Evolutionary conservation across 2,329 filamentous ascomycete genomes (phyloP), one percentile per base, ranked within the genome.

Genomic region (Colletotrichum tanaceti): DNA sequence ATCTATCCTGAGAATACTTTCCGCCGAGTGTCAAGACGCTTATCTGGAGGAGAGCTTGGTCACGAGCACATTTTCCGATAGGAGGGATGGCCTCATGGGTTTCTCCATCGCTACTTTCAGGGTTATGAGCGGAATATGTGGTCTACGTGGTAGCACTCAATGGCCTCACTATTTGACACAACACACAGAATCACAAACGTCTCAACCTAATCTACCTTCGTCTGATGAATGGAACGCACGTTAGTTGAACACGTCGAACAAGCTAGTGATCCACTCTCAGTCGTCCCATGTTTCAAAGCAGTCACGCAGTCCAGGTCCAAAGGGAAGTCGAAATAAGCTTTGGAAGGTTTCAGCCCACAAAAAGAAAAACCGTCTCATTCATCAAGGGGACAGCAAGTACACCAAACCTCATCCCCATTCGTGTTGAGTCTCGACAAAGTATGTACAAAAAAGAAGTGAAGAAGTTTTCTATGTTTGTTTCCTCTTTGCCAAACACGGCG

Each of bases 361-460:
- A 28, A 32, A 9, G 2, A 32, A 35, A 20, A 43, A 44, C 9
- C 50, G 53, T 67, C 53, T 52, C 65, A 60, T 60, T 52, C 57
- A 35, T 60, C 24, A 44, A 43, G 57, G 55, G 32, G 52, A 47
- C 20, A 18, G 11, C 41, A 57, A 44, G 24, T 41, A n/a, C 41
- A 59, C 68, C 70, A 71, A 71, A 67, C 67, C 70, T 62, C 67
- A 61, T 71, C 63, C 67, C 63, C 67, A 71, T 71, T 63, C 18
- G 41, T 32, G 54, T 41, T 28, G 49, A 61, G 57, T 53, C 54
- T 47, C 59, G 22, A 46, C 55, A 50, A 55, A 53, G 39, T 62
- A 62, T 66, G 22, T 66, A 70, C 53, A 69, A 41, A 63, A 70
- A 55, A 63, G 67, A 54, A 65, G 68, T 39, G 39, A 55, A 60